These are phyloP conservation scores for Galium porrigens DNA, from an alignment of 305 asterid species.

Conservation along the genomic window DNA sequence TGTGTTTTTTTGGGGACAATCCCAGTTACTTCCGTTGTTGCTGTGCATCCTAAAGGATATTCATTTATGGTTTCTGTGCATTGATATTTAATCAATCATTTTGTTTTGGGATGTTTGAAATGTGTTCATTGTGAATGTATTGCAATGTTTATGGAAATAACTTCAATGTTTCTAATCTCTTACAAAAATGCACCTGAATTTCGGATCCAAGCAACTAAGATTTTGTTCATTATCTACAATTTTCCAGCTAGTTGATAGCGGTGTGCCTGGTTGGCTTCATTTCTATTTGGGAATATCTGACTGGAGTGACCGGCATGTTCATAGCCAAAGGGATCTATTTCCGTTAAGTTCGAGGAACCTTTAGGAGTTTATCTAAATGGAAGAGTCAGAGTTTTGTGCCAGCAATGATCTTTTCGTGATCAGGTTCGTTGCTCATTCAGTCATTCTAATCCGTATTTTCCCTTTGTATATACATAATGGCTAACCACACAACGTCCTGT, in stretches of 20 bases:
- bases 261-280: neutral
- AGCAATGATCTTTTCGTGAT: neutral
- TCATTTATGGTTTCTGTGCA: neutral
- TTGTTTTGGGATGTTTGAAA: slow-evolving; percentile 1
- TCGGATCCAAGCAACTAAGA: neutral
- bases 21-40: neutral
- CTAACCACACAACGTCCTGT: neutral
- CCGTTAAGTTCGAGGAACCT: neutral
- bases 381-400: neutral
- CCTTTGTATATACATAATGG: neutral
- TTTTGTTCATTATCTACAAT: neutral
- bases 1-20: neutral
- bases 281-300: neutral
- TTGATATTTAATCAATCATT: neutral
- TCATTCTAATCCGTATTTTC: neutral
- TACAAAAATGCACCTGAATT: neutral
- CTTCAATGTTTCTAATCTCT: neutral
- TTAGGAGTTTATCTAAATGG: slow-evolving; percentile 2
- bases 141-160: neutral
- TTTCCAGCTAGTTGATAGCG: neutral
- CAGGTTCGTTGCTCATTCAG: slow-evolving; percentile 6
- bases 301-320: neutral
- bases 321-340: neutral
- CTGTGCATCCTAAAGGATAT: neutral
- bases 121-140: neutral